Evolutionary conservation across 1,284 basidiomycete species (phyloP).

Genomic region (Rhodotorula glutinis): DNA sequence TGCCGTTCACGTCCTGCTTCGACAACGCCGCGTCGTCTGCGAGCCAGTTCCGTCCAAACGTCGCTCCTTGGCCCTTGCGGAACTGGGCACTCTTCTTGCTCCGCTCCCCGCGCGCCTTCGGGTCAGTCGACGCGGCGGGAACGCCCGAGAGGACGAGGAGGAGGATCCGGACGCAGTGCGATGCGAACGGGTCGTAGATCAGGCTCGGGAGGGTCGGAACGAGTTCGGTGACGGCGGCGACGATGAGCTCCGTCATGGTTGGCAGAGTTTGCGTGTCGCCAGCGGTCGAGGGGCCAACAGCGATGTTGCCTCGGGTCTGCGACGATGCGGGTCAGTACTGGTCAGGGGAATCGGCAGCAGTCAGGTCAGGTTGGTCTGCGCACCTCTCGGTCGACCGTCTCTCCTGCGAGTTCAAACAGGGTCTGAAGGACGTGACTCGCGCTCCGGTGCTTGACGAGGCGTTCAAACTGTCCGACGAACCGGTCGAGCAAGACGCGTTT

Average conservation of each 20-base stretch:
- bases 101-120: slow-evolving; percentile 5
- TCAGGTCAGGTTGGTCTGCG: too few species aligned
- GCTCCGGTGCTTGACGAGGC: slow-evolving; percentile 73
- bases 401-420: slow-evolving; percentile 65
- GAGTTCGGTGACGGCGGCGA: slow-evolving; percentile 70
- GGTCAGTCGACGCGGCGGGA: slow-evolving; percentile 50
- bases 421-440: slow-evolving; percentile 92
- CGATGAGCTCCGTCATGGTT: slow-evolving; percentile 65
- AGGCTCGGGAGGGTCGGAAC: slow-evolving; percentile 62
- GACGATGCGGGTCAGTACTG: too few species aligned
- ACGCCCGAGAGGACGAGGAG: slow-evolving; percentile 64
- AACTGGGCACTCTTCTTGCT: slow-evolving; percentile 68
- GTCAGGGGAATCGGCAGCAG: too few species aligned
- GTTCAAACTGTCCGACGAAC: slow-evolving; percentile 72
- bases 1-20: slow-evolving; percentile 27
- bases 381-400: slow-evolving; percentile 79
- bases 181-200: slow-evolving; percentile 77
- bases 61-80: slow-evolving; percentile 67
- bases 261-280: slow-evolving; percentile 60
- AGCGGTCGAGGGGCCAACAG: slow-evolving; percentile 52
- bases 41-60: slow-evolving; percentile 56
- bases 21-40: slow-evolving; percentile 42
- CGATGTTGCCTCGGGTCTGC: slow-evolving; percentile 63
- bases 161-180: slow-evolving; percentile 77
- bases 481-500: slow-evolving; percentile 80